Evolutionary conservation across 306 rosid species (phyloP), one percentile per base, ranked within the genome.

Genomic region (Boehmeria nivea): DNA sequence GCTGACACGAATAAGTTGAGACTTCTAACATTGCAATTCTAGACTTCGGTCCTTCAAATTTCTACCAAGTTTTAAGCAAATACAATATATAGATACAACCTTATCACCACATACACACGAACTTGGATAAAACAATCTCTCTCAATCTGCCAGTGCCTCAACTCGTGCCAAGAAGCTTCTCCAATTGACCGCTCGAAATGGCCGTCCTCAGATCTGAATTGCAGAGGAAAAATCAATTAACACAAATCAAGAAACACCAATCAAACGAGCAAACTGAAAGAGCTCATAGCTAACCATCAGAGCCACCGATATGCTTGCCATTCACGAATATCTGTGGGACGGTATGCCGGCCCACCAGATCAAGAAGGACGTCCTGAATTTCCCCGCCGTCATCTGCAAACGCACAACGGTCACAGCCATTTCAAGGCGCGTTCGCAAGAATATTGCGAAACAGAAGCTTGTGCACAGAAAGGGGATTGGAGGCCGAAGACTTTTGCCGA

Each of bases 301-400:
- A 84, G 60, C 95, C 98, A 66, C 96, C 98, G 52, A 91, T 71
- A 69, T 84, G 98, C 69, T 84, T 91, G 65, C 94, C 96, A 63
- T 80, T 74, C 42, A 91, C 93, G 72, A 87, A 91, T 12, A 91
- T 69, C 72, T 87, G 97, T 1, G 97, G 97, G 16, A 90, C 98
- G 15, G 95, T 86, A 50, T 68, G 61, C 67, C 84, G 69, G 46
- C 98, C 98, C 0, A 74, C 74, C 51, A 87, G 59, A 65, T 91
- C 96, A 16, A 87, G 76, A 76, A 91, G 85, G 54, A 76, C 83
- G 64, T 66, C 57, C 70, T 84, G 98, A 76, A 87, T 87, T 71
- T 80, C 42, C 49, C 47, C 64, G 1, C 98, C 98, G 68, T 91
- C 91, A 70, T 87, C 98, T 87, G 58, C 65, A 74, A 25, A 54